Conservation (phyloP, 176 grass and related monocot species). For the Aegilops sharonensis region DNA sequence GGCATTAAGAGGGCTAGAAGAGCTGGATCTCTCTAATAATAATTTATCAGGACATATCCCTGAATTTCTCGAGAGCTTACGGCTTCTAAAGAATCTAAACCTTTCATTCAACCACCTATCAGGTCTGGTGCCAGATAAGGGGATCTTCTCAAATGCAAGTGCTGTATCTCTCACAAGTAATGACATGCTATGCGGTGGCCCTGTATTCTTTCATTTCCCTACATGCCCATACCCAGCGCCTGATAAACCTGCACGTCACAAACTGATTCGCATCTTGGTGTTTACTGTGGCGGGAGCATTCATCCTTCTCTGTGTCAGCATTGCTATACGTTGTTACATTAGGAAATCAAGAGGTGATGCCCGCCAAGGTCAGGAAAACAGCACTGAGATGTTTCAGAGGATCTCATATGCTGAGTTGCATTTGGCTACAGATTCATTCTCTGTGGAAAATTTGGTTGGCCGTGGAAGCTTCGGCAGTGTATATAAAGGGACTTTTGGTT, state of each 20-base stretch:
- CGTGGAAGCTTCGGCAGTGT: conserved; percentile 4
- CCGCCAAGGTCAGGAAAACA: background rate
- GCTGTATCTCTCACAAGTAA: conserved; percentile 15
- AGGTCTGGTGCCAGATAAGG: background rate
- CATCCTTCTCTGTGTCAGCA: background rate
- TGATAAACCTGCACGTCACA: background rate
- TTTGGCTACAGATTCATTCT: background rate
- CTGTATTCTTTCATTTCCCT: background rate
- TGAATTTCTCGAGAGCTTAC: too few relatives aligned
- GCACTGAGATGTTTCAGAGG: background rate
- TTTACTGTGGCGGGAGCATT: background rate
- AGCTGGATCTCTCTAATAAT: too few relatives aligned
- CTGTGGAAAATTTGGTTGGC: background rate
- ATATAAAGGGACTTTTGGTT: background rate
- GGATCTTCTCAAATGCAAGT: background rate
- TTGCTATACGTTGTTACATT: background rate
- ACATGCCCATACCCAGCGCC: background rate
- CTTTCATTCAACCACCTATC: background rate
- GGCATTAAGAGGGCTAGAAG: too few relatives aligned
- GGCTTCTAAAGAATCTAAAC: too few relatives aligned
- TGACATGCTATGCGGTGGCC: conserved; percentile 25
- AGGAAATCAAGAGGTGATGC: background rate
- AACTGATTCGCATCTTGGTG: background rate
- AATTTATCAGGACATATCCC: too few relatives aligned
- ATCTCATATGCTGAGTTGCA: background rate